Percentiles rank a stretch among this genome's conserved stretches.
Evolutionary conservation across 306 rosid species (phyloP).

Genomic region (Senna siamea): DNA sequence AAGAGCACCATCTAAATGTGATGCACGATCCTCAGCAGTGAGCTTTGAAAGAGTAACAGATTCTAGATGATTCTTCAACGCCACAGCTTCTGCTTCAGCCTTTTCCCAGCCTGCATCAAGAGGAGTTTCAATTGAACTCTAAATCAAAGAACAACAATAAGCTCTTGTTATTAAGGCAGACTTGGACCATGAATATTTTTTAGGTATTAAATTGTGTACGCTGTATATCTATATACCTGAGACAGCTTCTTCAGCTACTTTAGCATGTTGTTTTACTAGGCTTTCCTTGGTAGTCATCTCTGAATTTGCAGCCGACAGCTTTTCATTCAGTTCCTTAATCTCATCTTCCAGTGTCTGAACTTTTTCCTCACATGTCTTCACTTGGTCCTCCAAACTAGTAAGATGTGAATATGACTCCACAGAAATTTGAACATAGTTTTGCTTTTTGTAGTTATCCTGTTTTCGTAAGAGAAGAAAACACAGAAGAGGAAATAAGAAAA

Average conservation of each 20-base stretch:
- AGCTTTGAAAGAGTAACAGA: conserved; percentile 87
- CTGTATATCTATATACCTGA: conserved; percentile 83
- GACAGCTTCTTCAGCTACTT: conserved; percentile 99
- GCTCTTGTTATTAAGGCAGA: conserved; percentile 15
- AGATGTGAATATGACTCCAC: conserved; percentile 94
- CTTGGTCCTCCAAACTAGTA: conserved; percentile 85
- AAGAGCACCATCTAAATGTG: conserved; percentile 96
- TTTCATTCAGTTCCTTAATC: conserved; percentile 68
- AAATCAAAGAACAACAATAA: conserved; percentile 32
- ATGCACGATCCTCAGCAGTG: conserved; percentile 93
- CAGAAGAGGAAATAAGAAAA: conserved; percentile 12
- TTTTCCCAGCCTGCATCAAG: conserved; percentile 92
- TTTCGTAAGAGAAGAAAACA: conserved; percentile 11
- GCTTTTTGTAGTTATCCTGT: conserved; percentile 81
- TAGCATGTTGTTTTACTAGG: conserved; percentile 91
- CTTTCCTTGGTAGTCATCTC: conserved; percentile 87
- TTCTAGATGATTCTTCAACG: conserved; percentile 87
- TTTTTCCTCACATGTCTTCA: conserved; percentile 76
- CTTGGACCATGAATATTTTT: conserved; percentile 4
- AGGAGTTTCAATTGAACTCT: conserved; percentile 23
- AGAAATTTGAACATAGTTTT: conserved; percentile 87
- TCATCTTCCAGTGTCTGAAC: conserved; percentile 75
- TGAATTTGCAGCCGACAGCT: conserved; percentile 71
- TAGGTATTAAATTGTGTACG: conserved; percentile 5
- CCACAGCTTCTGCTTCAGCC: conserved; percentile 97